A percentile compares a stretch with the other conserved stretches of the same genome.
phyloP scores from a whole-genome alignment of 371 early-diverging fungal genomes.

The Rhizopus stolonifer region DNA sequence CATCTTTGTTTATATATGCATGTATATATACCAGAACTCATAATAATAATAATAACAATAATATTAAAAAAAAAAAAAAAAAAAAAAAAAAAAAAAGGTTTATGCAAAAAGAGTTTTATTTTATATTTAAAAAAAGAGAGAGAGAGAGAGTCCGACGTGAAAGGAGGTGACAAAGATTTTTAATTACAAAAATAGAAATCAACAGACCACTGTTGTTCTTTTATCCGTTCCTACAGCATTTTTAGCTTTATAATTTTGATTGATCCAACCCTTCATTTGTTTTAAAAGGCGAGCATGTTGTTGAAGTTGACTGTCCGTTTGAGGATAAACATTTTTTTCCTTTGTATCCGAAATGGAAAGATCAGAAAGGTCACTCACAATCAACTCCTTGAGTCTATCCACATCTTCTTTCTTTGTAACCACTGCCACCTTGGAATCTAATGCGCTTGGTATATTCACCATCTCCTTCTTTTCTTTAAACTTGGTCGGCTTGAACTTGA shows the following conservation, averaged over 20 bases:
- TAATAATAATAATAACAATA: neutral
- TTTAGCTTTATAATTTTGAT: conserved; percentile 11
- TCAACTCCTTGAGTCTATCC: conserved; percentile 10
- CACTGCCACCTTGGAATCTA: neutral
- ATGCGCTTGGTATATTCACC: conserved; percentile 12
- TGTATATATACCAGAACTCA: neutral
- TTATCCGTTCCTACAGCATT: too few species aligned
- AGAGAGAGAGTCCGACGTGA: neutral
- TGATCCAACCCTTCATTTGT: conserved; percentile 20
- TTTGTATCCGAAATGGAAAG: conserved; percentile 2
- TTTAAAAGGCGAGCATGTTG: conserved; percentile 14
- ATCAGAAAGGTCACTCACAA: conserved; percentile 19
- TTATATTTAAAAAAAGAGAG: neutral
- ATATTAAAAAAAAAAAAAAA: conserved; percentile 10
- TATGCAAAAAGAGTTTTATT: neutral
- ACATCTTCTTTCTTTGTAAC: neutral
- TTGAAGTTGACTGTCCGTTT: neutral
- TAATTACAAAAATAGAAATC: neutral
- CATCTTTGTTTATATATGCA: too few species aligned
- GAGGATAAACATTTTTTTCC: too few species aligned
- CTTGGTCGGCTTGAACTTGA: too few species aligned
- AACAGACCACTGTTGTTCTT: neutral
- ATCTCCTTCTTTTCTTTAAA: conserved; percentile 36
- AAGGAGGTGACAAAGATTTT: neutral
- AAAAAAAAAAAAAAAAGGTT: conserved; percentile 6